Evolutionary conservation across 179 eudicot species (phyloP).

Genomic region (Patellifolia procumbens): DNA sequence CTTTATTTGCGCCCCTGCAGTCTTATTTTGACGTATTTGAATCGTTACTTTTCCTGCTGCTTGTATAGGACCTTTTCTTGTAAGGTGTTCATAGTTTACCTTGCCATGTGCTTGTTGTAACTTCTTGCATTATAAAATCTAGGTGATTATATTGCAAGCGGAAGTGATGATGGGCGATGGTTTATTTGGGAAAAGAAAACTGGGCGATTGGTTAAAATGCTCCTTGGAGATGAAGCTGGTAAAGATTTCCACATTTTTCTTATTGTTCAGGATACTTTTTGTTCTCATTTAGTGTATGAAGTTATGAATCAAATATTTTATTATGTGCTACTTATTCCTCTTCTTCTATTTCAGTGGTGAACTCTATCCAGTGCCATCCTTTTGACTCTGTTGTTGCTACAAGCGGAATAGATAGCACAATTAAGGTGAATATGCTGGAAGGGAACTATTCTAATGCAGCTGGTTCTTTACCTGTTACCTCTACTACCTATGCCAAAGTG

Average conservation of each 20-base stretch:
- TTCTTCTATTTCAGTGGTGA: constrained; percentile 68
- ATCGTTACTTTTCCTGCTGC: neutral
- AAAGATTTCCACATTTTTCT: constrained; percentile 19
- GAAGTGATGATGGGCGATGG: constrained; percentile 99
- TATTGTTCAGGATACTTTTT: no score
- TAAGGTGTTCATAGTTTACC: neutral
- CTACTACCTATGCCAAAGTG: neutral
- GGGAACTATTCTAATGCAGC: neutral
- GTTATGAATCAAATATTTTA: neutral
- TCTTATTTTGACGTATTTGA: neutral
- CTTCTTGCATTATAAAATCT: constrained; percentile 12
- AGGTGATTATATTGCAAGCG: constrained; percentile 96
- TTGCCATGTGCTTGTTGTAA: neutral
- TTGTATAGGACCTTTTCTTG: neutral
- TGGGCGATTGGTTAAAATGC: constrained; percentile 79
- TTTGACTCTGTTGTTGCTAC: constrained; percentile 86
- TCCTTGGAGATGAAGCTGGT: constrained; percentile 93
- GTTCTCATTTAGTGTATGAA: neutral
- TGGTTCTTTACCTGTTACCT: neutral
- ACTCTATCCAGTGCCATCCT: constrained; percentile 96
- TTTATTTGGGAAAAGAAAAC: constrained; percentile 98
- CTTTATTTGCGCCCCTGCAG: neutral
- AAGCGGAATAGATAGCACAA: constrained; percentile 91
- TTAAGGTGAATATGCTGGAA: constrained; percentile 54
- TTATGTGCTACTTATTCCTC: neutral